phyloP scores from a whole-genome alignment of 169 alveolate species.

The Perkinsus marinus region DNA sequence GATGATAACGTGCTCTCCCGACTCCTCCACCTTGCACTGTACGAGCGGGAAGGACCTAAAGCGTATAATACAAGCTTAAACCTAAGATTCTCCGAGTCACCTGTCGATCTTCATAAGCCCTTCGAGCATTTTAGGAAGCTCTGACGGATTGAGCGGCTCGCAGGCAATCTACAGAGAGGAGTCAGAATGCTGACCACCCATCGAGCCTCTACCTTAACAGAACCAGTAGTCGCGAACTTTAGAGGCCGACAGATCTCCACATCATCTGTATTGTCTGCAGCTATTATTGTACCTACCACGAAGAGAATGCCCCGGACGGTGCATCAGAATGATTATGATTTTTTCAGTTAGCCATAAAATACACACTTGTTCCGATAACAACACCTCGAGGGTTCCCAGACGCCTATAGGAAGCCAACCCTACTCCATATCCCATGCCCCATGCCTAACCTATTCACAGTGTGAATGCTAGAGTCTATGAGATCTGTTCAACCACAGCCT shows the following conservation, averaged over 20 bases:
- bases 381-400: no score
- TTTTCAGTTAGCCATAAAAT: no score
- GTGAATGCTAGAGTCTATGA: no score
- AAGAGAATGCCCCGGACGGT: no score
- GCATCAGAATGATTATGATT: no score
- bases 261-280: constrained; percentile 39
- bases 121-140: constrained; percentile 96
- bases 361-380: no score
- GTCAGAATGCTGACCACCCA: constrained; percentile 4
- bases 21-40: constrained; percentile 79
- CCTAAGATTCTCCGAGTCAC: constrained; percentile 73
- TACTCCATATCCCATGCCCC: no score
- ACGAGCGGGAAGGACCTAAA: neutral
- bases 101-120: constrained; percentile 79
- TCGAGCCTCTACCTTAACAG: neutral
- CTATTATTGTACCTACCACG: constrained; percentile 11
- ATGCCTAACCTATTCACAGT: no score
- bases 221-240: neutral
- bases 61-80: constrained; percentile 38
- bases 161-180: constrained; percentile 69
- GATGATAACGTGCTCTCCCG: constrained; percentile 92
- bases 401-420: no score
- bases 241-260: constrained; percentile 66
- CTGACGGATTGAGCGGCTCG: constrained; percentile 96
- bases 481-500: no score